Evolutionary conservation across 768 basidiomycete species (phyloP).

Genomic region (Kwoniella newhampshirensis): DNA sequence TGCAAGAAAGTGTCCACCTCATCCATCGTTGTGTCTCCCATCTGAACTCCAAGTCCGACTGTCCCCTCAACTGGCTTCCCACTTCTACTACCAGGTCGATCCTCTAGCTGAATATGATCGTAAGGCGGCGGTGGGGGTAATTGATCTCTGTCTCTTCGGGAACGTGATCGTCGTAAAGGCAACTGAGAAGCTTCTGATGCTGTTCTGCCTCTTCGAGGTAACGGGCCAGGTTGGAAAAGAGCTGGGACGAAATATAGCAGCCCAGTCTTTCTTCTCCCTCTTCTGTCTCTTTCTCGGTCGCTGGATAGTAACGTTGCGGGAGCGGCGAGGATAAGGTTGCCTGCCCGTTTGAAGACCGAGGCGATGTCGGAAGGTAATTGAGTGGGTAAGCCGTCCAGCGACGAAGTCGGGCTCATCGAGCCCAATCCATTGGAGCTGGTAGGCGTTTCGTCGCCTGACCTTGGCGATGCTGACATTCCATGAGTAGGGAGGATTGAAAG

Average conservation of each 20-base stretch:
- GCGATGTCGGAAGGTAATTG: constrained; percentile 27
- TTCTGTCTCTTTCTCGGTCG: constrained; percentile 4
- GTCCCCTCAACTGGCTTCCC: background rate
- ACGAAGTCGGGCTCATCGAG: constrained; percentile 7
- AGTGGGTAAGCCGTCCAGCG: constrained; percentile 7
- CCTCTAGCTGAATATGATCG: constrained; percentile 6
- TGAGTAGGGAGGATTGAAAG: constrained; percentile 29
- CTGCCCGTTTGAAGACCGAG: constrained; percentile 33
- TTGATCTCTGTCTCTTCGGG: constrained; percentile 9
- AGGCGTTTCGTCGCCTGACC: constrained; percentile 7
- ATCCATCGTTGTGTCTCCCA: constrained; percentile 18
- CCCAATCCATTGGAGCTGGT: constrained; percentile 14
- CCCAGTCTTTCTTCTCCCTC: constrained; percentile 20
- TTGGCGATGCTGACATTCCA: too few relatives aligned
- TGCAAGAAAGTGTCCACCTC: constrained; percentile 34
- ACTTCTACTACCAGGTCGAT: background rate
- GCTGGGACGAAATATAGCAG: constrained; percentile 43
- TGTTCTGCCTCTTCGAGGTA: constrained; percentile 27
- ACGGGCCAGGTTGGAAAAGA: constrained; percentile 26
- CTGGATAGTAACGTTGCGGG: constrained; percentile 34
- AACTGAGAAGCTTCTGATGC: constrained; percentile 35
- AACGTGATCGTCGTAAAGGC: constrained; percentile 21
- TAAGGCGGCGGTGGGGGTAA: constrained; percentile 31
- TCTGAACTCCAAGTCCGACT: background rate
- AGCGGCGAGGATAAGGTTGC: constrained; percentile 39